Base-by-base conservation (phyloP, 2,329 filamentous ascomycete genomes). In the Sarocladiaceae sp. region DNA sequence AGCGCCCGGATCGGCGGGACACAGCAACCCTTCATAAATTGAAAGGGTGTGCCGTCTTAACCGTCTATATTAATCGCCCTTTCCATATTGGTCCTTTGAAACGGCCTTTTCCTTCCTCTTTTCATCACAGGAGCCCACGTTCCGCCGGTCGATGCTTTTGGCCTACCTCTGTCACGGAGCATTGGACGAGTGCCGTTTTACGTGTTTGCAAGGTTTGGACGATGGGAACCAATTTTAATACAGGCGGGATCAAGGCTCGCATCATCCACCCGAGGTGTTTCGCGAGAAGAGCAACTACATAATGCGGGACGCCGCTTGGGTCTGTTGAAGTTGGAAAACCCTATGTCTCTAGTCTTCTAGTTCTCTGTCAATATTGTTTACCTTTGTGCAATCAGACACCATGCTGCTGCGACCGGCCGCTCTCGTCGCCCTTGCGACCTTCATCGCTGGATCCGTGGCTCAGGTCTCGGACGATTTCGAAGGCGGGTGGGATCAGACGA, bases 381-480 rank as follows among this genome's bases (percentile, higher is more conserved):
- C 26, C 13, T 29, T 29, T 7, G 13, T 7, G 26, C 26, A 9
- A 10, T 7, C 15, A 16, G 23, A 13, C 4, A 42, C 15, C 24
- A 42, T 42, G 39, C 15, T 42, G 23, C 26, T 9, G 9, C 39
- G 26, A 31, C 26, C 23, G 15, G 20, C 26, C 11, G 34, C 34
- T 15, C 39, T 42, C 20, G 5, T 42, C 5, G 39, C 39, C 39
- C 39, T 42, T 10, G 39, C 39, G 23, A 24, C 24, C n/a, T 32
- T 42, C 39, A 11, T 29, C 24, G 15, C n/a, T 15, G 13, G 13
- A 4, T 31, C 39, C 3, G 51, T 75, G 16, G 76, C 65, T 46
- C 76, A 80, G 53, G 62, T 79, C 51, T 67, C 70, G 1, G 71
- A 76, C 33, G 71, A 68, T 54, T 82, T 81, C 47, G 78, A 82